Base-by-base conservation (phyloP, 495 filamentous ascomycete genomes). In the Oidiodendron maius region DNA sequence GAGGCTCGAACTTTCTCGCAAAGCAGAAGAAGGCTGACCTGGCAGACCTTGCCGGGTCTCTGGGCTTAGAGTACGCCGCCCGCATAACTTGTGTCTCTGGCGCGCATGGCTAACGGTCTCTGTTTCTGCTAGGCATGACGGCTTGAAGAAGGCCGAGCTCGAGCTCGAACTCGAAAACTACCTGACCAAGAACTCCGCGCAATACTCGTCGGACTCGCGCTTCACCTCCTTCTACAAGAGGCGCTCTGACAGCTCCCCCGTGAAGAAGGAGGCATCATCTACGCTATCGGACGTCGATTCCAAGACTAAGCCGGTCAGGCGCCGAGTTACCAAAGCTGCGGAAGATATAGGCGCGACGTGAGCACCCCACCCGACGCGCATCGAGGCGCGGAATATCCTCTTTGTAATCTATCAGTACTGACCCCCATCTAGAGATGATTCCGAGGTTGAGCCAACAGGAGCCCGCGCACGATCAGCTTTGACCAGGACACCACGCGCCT, bases 21-120 rank as follows among this genome's bases (percentile, higher is more conserved):
- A 80, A 81, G 61, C 84, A 94, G 75, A 83, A 84, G 68, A 97
- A 96, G 71, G 71, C 71, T 49, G 87, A 91, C 51, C 78, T 98
- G 41, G 53, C 78, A 30, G 83, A 90, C 54, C 72, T 95, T 38
- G 87, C 87, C 40, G 72, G 86, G 37, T 66, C 77, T 26, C 81
- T 88, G 47, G 85, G 86, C 21, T 66, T 96, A 32, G 75, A 76
- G 58, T 77, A 84, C 66, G 54, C 42, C 39, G 26, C 40, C 18
- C 56, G 41, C 40, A 26, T 42, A 25, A 32, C 39, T 20, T 12
- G 18, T 38, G 21, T 26, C 13, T 24, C 41, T 32, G 24, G 21
- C 26, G n/a, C n/a, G 21, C 20, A 52, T 52, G 40, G 40, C 48
- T 51, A 22, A 52, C 51, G 23, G 25, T n/a, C n/a, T n/a, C n/a